Base-by-base conservation (phyloP, 2,329 filamentous ascomycete genomes). In the Trematosphaeria pertusa region DNA sequence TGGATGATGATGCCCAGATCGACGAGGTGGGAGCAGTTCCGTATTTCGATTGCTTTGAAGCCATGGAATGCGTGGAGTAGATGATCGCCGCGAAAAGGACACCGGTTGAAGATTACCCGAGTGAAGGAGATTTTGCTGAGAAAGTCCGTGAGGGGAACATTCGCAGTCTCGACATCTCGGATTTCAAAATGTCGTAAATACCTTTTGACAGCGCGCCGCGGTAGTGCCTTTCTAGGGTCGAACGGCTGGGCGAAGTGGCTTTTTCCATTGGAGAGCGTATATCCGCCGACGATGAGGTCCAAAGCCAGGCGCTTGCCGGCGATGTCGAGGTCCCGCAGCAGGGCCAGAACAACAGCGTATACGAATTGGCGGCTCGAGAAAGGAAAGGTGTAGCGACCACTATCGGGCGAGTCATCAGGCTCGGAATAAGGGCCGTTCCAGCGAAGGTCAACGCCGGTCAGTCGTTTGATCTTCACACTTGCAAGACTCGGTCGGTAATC, bases 341-440 rank as follows among this genome's bases (percentile, higher is more conserved):
- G n/a, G 18, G 15, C 19, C 20, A 38, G 18, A 2, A 14, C 22
- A 5, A n/a, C 20, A 7, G 36, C 36, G 21, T 26, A 38, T 9
- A 28, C 36, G 14, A 26, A 38, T 7, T 6, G 9, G 9, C 21
- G 20, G 21, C 22, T 26, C n/a, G 11, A 4, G 8, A 6, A 7
- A 9, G 36, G 36, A 9, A 38, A 7, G 14, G 7, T 26, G 18
- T 17, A 5, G 18, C 4, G 35, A 7, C 4, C 11, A 7, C 5
- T 28, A 4, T 9, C 4, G 11, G 7, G 9, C 14, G 6, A 6
- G 10, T 26, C 22, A n/a, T 20, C 12, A 15, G 21, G 36, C 10
- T 6, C 36, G n/a, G 21, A 5, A 18, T 22, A 45, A 3, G 42
- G 42, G 11, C 42, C 42, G 26, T 45, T 45, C 42, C 42, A 45